Conservation (phyloP, 352 stramenopile species). For the Phytophthora tentaculata region DNA sequence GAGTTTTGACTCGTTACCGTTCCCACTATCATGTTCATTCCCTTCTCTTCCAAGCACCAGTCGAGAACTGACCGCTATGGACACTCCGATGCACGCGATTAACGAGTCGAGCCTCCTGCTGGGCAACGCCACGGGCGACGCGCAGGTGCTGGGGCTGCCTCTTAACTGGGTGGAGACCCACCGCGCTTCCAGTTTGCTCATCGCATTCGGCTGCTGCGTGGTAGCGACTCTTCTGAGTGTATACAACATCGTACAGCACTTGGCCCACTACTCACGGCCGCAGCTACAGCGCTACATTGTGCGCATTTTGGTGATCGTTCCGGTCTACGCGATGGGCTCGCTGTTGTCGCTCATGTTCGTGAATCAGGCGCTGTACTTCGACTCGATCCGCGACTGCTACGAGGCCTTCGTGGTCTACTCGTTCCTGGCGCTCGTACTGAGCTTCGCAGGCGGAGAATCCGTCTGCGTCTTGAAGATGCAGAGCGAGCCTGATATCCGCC, state of each 20-base stretch:
- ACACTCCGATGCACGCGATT: slow-evolving; percentile 43
- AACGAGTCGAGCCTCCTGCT: slow-evolving; percentile 74
- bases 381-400: slow-evolving; percentile 91
- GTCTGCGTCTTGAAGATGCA: slow-evolving; percentile 91
- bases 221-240: slow-evolving; percentile 67
- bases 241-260: slow-evolving; percentile 89
- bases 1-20: neutral
- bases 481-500: slow-evolving; percentile 75
- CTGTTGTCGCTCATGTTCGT: slow-evolving; percentile 85
- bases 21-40: slow-evolving; percentile 20
- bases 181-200: slow-evolving; percentile 52
- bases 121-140: slow-evolving; percentile 74
- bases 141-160: slow-evolving; percentile 58
- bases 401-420: slow-evolving; percentile 94
- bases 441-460: slow-evolving; percentile 87
- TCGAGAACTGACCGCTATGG: slow-evolving; percentile 23
- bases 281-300: slow-evolving; percentile 90
- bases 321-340: slow-evolving; percentile 87
- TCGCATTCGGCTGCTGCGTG: slow-evolving; percentile 65
- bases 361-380: slow-evolving; percentile 82
- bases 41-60: slow-evolving; percentile 21
- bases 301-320: slow-evolving; percentile 88
- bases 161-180: slow-evolving; percentile 82
- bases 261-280: slow-evolving; percentile 84
- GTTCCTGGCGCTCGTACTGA: slow-evolving; percentile 92